These are phyloP conservation scores for Pneumocystis oryctolagi DNA, from an alignment of 1,139 yeast genomes.

Conservation along the genomic window DNA sequence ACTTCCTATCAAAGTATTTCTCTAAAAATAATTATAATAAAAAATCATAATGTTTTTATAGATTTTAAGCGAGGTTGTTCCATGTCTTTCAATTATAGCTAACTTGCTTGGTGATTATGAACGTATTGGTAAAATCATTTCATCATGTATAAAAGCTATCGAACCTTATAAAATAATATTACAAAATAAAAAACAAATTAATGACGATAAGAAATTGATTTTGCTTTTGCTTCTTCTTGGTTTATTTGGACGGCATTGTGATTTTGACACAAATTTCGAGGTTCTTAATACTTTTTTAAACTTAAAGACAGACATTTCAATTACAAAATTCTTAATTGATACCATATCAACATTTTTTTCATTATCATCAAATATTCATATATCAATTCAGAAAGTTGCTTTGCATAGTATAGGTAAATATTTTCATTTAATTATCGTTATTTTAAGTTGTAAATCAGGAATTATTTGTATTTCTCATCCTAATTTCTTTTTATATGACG, in stretches of 20 bases:
- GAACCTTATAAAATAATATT: neutral
- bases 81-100: constrained; percentile 47
- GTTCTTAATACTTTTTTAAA: constrained; percentile 29
- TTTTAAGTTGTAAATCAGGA: constrained; percentile 19
- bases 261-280: constrained; percentile 34
- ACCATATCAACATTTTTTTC: constrained; percentile 41
- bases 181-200: constrained; percentile 12
- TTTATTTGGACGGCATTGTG: constrained; percentile 52
- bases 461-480: constrained; percentile 48
- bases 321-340: constrained; percentile 41
- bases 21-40: neutral
- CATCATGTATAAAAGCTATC: constrained; percentile 30
- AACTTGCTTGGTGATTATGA: constrained; percentile 31
- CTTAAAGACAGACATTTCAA: constrained; percentile 38
- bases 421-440: neutral
- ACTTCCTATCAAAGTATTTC: constrained; percentile 30
- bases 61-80: constrained; percentile 56
- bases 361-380: constrained; percentile 18
- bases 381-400: constrained; percentile 35
- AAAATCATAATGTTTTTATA: neutral
- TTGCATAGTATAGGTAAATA: constrained; percentile 32
- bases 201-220: constrained; percentile 37
- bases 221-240: constrained; percentile 51
- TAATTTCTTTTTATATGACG: constrained; percentile 41
- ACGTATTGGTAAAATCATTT: constrained; percentile 44